Base-by-base conservation (phyloP, 192 early-diverging fungal genomes). In the Polychytrium aggregatum region DNA sequence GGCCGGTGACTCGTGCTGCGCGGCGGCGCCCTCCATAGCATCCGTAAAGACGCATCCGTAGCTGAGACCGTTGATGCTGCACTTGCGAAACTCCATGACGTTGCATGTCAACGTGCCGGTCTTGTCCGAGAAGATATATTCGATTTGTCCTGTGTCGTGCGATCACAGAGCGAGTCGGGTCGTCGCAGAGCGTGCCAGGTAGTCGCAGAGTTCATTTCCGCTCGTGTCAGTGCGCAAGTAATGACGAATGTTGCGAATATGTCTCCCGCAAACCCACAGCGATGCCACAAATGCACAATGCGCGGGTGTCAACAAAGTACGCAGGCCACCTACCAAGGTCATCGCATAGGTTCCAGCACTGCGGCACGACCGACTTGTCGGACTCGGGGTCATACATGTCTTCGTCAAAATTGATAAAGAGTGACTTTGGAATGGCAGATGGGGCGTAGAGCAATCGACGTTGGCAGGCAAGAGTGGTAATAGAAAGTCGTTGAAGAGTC, bases 101-200 rank as follows among this genome's bases (percentile, higher is more conserved):
- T 97, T 97, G 52, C 84, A 82, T 7, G 93, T 97, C 44, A 97
- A 67, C 4, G 93, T 94, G 14, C 93, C 93, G 16, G 93, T 97
- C 56, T 97, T 97, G 67, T 97, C 93, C 22, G 83, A 85, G 56
- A 97, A 97, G 0, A 97, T 79, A 59, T 97, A 97, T 56, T 92
- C 87, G 27, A 97, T 89, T 58, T 93, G 89, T 44, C 89, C 61
- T 55, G 25, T 24, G 16, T 7, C 21, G 27, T n/a, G n/a, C n/a
- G n/a, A n/a, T n/a, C n/a, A n/a, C n/a, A n/a, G n/a, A n/a, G n/a
- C n/a, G n/a, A n/a, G n/a, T n/a, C n/a, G n/a, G n/a, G n/a, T n/a
- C n/a, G n/a, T n/a, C n/a, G n/a, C n/a, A n/a, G n/a, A n/a, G n/a
- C n/a, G n/a, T n/a, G n/a, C n/a, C n/a, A n/a, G n/a, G n/a, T n/a